These are phyloP conservation scores for Atalantia buxifolia DNA, from an alignment of 345 rosid genomes.

Conservation along the genomic window DNA sequence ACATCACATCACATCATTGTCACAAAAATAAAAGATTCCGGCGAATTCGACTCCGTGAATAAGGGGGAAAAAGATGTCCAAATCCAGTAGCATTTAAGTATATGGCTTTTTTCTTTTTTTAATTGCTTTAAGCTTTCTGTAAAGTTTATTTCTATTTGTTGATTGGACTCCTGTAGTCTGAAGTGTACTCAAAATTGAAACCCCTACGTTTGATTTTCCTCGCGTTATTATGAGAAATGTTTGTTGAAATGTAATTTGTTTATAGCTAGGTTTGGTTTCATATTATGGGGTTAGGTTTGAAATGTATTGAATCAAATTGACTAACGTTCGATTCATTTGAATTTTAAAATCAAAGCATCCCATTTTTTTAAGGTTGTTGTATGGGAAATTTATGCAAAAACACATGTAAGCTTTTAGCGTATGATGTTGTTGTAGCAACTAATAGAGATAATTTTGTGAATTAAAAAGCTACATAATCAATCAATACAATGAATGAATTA, in stretches of 20 bases:
- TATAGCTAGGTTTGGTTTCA: background rate
- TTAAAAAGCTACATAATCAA: background rate
- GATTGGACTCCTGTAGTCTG: background rate
- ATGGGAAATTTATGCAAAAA: too few relatives aligned
- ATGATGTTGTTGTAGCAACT: too few relatives aligned
- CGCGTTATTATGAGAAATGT: background rate
- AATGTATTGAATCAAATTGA: background rate
- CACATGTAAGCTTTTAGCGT: too few relatives aligned
- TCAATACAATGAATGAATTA: background rate
- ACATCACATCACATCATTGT: background rate
- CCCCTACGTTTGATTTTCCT: background rate
- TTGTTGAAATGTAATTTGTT: background rate
- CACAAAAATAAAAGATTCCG: background rate
- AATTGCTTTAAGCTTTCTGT: background rate
- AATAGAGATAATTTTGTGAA: too few relatives aligned
- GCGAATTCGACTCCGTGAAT: constrained; percentile 32
- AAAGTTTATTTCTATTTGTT: background rate
- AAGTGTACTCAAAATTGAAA: background rate
- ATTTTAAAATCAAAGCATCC: too few relatives aligned
- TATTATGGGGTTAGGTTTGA: background rate
- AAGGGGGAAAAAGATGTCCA: constrained; percentile 1
- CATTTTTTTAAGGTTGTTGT: too few relatives aligned
- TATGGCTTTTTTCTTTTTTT: background rate
- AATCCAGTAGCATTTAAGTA: background rate
- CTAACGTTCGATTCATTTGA: background rate